Percentiles rank a stretch among this genome's conserved stretches.
These are phyloP conservation scores for Cercospora sp. DNA, from an alignment of 2,329 filamentous ascomycete genomes.

Conservation along the genomic window DNA sequence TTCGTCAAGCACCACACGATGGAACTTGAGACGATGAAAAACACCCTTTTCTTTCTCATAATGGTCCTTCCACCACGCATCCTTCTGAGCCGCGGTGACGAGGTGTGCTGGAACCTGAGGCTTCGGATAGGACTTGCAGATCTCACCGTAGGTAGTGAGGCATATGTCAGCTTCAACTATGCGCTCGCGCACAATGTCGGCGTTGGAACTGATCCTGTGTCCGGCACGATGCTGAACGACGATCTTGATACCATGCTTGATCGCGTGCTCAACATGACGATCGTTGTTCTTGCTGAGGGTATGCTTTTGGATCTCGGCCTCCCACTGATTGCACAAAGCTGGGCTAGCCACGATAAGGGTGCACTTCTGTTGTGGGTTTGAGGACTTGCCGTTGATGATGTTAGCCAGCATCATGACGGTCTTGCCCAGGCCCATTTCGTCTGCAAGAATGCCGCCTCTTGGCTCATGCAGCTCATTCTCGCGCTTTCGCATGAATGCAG, in stretches of 20 bases:
- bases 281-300: constrained; percentile 18
- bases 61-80: constrained; percentile 41
- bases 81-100: constrained; percentile 42
- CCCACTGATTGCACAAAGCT: constrained; percentile 45
- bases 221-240: constrained; percentile 26
- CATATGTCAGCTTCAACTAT: constrained; percentile 32
- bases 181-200: constrained; percentile 6
- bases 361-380: constrained; percentile 29
- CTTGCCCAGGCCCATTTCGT: constrained; percentile 99
- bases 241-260: constrained; percentile 25
- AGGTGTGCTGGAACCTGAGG: constrained; percentile 40
- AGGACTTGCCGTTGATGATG: constrained; percentile 44
- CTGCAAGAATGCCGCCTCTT: constrained; percentile 78
- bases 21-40: constrained; percentile 47
- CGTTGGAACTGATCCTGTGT: constrained; percentile 12
- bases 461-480: constrained; percentile 46
- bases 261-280: constrained; percentile 4
- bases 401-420: constrained; percentile 66
- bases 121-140: constrained; percentile 47
- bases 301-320: constrained; percentile 34
- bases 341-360: constrained; percentile 48
- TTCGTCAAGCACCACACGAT: constrained; percentile 75
- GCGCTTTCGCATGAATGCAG: constrained; percentile 56
- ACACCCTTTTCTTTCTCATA: constrained; percentile 39
- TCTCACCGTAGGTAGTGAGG: constrained; percentile 47